Base-by-base conservation (phyloP, 768 basidiomycete genomes). In the Lactarius deliciosus region DNA sequence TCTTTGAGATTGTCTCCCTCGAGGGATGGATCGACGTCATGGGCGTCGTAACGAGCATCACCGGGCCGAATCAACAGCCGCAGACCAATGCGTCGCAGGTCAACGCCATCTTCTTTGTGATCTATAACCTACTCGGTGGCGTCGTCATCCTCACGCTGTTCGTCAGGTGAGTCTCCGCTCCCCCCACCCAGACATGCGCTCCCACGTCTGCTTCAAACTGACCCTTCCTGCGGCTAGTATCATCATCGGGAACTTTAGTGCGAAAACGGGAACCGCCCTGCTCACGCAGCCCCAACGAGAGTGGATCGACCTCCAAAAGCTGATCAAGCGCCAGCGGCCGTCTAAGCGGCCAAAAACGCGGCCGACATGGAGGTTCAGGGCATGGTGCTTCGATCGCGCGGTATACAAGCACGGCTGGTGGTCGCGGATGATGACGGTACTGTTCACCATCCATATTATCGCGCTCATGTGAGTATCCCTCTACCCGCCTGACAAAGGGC, bases 21-120 rank as follows among this genome's bases (percentile, higher is more conserved):
- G 95, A 96, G 77, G 96, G 96, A 2, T 98, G 96, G 96, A 84
- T 92, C n/a, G 93, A 96, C 73, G 96, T 95, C 59, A 90, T 97
- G 90, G 78, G 77, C 43, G 82, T 88, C 30, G 89, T 89, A 1
- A 91, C 91, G 75, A 86, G 87, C 68, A 90, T 97, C 69, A 88
- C 85, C 1, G 92, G 89, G 5, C 74, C 69, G 25, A 85, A 86
- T 34, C 77, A 77, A 63, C 94, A 97, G 74, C 92, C 94, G 0
- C 77, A 83, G 65, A 81, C 78, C 47, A 91, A 96, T 68, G 85
- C 83, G 1, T 83, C 89, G 0, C 91, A 92, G 68, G 85, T 81
- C 70, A 96, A 98, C 73, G 91, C 92, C 0, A 83, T 98, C 54
- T 97, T 96, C 76, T 94, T 96, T 79, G 76, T 98, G 63, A 83